These are phyloP conservation scores for Cnidoscolus chayamansa DNA, from an alignment of 441 rosid genomes.

Conservation along the genomic window DNA sequence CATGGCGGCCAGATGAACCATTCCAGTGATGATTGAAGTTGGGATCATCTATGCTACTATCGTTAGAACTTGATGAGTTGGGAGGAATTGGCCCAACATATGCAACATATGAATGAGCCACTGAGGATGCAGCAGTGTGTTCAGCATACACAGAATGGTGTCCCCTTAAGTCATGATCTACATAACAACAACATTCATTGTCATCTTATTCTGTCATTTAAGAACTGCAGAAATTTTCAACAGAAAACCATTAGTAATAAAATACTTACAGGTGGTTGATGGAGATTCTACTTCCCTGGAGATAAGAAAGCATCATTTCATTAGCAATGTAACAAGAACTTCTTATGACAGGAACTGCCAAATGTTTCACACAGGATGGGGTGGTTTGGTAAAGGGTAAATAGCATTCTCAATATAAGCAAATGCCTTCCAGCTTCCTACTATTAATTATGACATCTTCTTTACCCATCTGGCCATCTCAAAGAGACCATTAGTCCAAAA, in stretches of 20 bases:
- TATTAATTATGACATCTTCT: no score
- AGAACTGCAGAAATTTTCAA: slow-evolving; percentile 5
- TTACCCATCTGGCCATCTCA: neutral
- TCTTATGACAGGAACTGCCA: neutral
- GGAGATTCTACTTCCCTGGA: slow-evolving; percentile 66
- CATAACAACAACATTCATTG: slow-evolving; percentile 21
- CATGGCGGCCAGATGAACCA: slow-evolving; percentile 40
- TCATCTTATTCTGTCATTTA: slow-evolving; percentile 7
- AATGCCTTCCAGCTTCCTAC: neutral
- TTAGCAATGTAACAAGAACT: neutral
- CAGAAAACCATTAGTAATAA: slow-evolving; percentile 7
- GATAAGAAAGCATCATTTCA: slow-evolving; percentile 22
- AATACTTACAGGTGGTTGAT: slow-evolving; percentile 55
- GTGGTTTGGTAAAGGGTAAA: neutral
- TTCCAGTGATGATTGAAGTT: slow-evolving; percentile 56
- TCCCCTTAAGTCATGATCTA: slow-evolving; percentile 55
- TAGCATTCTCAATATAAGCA: neutral
- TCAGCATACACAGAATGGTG: slow-evolving; percentile 31
- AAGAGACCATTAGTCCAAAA: slow-evolving; percentile 7
- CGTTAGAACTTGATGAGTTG: slow-evolving; percentile 38
- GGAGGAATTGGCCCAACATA: slow-evolving; percentile 51
- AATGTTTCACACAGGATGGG: neutral
- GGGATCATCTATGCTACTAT: slow-evolving; percentile 34
- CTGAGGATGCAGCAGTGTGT: slow-evolving; percentile 32
- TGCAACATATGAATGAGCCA: slow-evolving; percentile 55